These are phyloP conservation scores for Botrytis fabae DNA, from an alignment of 2,329 filamentous ascomycete species.

Conservation along the genomic window DNA sequence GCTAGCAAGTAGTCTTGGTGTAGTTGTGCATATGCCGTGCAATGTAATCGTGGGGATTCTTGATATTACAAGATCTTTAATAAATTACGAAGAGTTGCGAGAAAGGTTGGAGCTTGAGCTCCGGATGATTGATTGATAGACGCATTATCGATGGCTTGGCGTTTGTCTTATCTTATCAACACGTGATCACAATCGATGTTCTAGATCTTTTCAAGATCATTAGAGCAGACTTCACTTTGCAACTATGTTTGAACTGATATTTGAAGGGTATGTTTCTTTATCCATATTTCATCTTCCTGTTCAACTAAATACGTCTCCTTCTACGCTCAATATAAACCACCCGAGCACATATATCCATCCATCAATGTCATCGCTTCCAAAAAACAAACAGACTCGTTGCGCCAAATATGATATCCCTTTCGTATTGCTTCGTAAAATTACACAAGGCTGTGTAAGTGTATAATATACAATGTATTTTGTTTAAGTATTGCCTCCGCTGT, in stretches of 20 bases:
- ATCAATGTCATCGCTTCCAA: background rate
- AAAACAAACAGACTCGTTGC: background rate
- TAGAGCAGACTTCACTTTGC: background rate
- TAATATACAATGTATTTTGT: constrained; percentile 10
- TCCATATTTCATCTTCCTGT: background rate
- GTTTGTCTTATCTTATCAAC: constrained; percentile 4
- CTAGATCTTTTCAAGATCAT: background rate
- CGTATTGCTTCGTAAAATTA: background rate
- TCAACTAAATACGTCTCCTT: background rate
- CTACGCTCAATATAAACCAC: background rate
- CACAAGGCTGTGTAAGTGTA: constrained; percentile 1
- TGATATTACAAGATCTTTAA: background rate
- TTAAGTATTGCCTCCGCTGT: constrained; percentile 2
- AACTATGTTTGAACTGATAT: no score
- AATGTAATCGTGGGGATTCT: constrained; percentile 13
- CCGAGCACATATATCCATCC: background rate
- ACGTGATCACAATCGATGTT: background rate
- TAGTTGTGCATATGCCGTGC: constrained; percentile 13
- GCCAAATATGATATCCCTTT: constrained; percentile 4
- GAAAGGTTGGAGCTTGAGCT: constrained; percentile 6
- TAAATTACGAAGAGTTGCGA: background rate
- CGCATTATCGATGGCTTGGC: constrained; percentile 13
- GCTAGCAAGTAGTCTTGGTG: background rate
- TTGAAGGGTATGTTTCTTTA: background rate
- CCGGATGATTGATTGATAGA: constrained; percentile 10